These are phyloP conservation scores for Aspergillus ostianus DNA, from an alignment of 495 filamentous ascomycete species.

Conservation along the genomic window DNA sequence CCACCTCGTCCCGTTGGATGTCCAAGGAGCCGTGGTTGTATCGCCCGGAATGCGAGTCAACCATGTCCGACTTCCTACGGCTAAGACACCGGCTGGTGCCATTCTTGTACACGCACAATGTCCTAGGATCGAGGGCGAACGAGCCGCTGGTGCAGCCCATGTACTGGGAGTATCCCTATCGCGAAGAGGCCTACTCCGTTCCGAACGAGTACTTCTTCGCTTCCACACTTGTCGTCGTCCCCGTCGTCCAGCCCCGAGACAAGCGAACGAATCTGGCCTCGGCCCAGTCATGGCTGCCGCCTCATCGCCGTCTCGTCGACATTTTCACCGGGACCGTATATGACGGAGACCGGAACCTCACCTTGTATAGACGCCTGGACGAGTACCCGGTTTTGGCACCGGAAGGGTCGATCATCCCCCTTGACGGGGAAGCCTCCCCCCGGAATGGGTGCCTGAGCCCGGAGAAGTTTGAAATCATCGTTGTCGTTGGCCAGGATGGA, in stretches of 20 bases:
- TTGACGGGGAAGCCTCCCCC: slow-evolving; percentile 37
- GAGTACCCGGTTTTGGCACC: slow-evolving; percentile 49
- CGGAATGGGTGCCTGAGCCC: slow-evolving; percentile 45
- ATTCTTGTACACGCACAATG: slow-evolving; percentile 57
- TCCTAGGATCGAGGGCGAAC: slow-evolving; percentile 35
- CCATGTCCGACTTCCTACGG: slow-evolving; percentile 47
- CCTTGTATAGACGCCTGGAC: slow-evolving; percentile 40
- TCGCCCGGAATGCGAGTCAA: slow-evolving; percentile 28
- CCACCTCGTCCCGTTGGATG: slow-evolving; percentile 48
- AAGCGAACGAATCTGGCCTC: slow-evolving; percentile 32
- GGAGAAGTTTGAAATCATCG: slow-evolving; percentile 37
- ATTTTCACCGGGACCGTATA: slow-evolving; percentile 52
- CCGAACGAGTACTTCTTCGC: slow-evolving; percentile 57
- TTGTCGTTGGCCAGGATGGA: slow-evolving; percentile 53
- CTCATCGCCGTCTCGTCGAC: slow-evolving; percentile 44
- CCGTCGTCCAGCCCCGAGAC: slow-evolving; percentile 48
- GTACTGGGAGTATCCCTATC: slow-evolving; percentile 55
- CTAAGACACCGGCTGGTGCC: slow-evolving; percentile 55
- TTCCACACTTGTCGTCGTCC: slow-evolving; percentile 49
- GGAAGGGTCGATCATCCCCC: slow-evolving; percentile 54
- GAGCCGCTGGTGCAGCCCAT: slow-evolving; percentile 55
- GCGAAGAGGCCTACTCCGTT: slow-evolving; percentile 46
- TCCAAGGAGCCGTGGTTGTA: slow-evolving; percentile 59
- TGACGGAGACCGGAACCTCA: slow-evolving; percentile 47
- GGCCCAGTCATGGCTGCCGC: slow-evolving; percentile 52